Conservation (phyloP, 1,284 basidiomycete species). For the Tausonia pullulans region DNA sequence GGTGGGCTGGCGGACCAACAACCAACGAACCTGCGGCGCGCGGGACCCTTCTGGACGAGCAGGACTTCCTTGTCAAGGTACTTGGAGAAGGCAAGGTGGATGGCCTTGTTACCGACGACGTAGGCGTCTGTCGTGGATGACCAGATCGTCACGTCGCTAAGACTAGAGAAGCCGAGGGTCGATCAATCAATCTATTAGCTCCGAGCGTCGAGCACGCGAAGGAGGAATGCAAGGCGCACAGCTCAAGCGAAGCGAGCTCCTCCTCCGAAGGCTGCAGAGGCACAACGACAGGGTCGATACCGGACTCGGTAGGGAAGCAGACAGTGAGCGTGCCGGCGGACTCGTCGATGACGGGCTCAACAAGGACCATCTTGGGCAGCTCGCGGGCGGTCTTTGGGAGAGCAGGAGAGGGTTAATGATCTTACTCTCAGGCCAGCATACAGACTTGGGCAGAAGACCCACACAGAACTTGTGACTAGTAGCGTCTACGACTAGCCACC, state of each 20-base stretch:
- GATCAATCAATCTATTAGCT: neutral
- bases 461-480: too few relatives aligned
- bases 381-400: neutral
- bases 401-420: neutral
- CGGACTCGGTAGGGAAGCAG: slow-evolving; percentile 46
- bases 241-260: slow-evolving; percentile 43
- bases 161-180: slow-evolving; percentile 30
- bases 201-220: neutral
- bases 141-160: slow-evolving; percentile 47
- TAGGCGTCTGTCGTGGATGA: slow-evolving; percentile 48
- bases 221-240: slow-evolving; percentile 36
- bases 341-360: slow-evolving; percentile 45
- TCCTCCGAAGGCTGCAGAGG: slow-evolving; percentile 47
- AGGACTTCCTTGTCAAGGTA: slow-evolving; percentile 51
- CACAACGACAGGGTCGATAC: slow-evolving; percentile 45
- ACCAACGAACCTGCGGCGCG: slow-evolving; percentile 42
- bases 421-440: neutral
- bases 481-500: too few relatives aligned
- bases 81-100: slow-evolving; percentile 44
- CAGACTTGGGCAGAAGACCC: slow-evolving; percentile 34
- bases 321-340: slow-evolving; percentile 46
- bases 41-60: slow-evolving; percentile 54
- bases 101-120: slow-evolving; percentile 38
- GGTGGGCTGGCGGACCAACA: slow-evolving; percentile 25
- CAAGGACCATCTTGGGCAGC: slow-evolving; percentile 43